Base-by-base conservation (phyloP, 2,329 filamentous ascomycete species). In the Aspergillus udagawae region DNA sequence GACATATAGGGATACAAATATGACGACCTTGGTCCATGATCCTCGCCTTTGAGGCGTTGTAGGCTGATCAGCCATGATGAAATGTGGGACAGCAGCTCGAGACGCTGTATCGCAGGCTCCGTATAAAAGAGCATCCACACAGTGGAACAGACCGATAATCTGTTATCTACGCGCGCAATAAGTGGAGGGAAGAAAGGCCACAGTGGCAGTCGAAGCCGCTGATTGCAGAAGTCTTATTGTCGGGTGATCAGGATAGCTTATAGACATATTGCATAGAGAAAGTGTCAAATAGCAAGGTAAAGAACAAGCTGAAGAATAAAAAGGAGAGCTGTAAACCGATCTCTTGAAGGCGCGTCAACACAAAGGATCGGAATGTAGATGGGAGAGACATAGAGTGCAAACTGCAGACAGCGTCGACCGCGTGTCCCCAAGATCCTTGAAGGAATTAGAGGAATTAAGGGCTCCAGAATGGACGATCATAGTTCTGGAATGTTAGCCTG, bases 1-100 rank as follows among this genome's bases (percentile, higher is more conserved):
- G 27, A 67, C 61, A 51, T 75, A 74, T 4, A 75, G 64, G 14
- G 69, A 64, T 51, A 73, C 57, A 28, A 75, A 73, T 44, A 76
- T 74, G 41, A 69, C 67, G 12, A 72, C 60, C 51, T 71, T 72
- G 1, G 70, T 68, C 72, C 72, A 73, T 8, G 65, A 68, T 3
- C 69, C 68, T 55, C 68, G 65, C 55, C 66, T 67, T 32, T 62
- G 64, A 3, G 64, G 58, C 6, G 59, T 50, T 6, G 57, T 56
- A 5, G 57, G 29, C 32, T 17, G 38, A 20, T 52, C 55, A 9
- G 55, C 51, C 62, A 65, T 65, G 38, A 27, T 38, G 32, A 20
- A 12, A 17, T 21, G 21, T 17, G 25, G 28, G 10, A 21, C 20
- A 53, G 32, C 32, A 38, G 32, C 14, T 38, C 14, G 14, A 45